phyloP scores from a whole-genome alignment of 148 eudicot species.

The Rhododendron williamsianum region DNA sequence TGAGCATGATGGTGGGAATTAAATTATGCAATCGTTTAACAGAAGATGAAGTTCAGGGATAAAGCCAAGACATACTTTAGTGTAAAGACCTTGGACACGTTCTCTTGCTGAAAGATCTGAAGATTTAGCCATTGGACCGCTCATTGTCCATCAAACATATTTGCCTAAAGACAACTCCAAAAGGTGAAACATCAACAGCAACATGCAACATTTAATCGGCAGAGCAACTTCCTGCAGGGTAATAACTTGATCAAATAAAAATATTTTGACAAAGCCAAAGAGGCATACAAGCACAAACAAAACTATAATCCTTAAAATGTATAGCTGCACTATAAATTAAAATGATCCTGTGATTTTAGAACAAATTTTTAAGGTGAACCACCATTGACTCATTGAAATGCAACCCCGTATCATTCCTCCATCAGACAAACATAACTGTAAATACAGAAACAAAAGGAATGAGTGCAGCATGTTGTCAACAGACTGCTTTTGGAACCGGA shows the following conservation, averaged over 20 bases:
- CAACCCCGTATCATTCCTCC: background rate
- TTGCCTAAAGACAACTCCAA: constrained; percentile 15
- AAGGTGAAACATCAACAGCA: constrained; percentile 18
- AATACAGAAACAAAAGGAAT: background rate
- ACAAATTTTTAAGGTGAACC: background rate
- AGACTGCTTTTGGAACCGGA: background rate
- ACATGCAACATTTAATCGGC: constrained; percentile 16
- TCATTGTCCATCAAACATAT: constrained; percentile 57
- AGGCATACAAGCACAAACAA: background rate
- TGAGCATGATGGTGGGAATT: background rate
- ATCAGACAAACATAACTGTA: background rate
- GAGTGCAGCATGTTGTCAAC: background rate
- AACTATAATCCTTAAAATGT: background rate
- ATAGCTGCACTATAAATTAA: background rate
- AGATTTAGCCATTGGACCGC: constrained; percentile 67
- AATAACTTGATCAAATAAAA: background rate
- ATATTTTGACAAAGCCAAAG: background rate
- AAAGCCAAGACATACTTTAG: constrained; percentile 39
- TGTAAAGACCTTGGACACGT: constrained; percentile 58
- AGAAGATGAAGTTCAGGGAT: background rate
- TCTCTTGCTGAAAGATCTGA: constrained; percentile 50
- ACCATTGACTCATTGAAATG: background rate
- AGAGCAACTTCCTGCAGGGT: background rate
- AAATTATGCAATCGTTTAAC: background rate
- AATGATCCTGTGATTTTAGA: background rate